Percentiles rank a stretch among this genome's conserved stretches.
These are phyloP conservation scores for Xanthoconium separans DNA, from an alignment of 1,284 basidiomycete genomes.

Conservation along the genomic window DNA sequence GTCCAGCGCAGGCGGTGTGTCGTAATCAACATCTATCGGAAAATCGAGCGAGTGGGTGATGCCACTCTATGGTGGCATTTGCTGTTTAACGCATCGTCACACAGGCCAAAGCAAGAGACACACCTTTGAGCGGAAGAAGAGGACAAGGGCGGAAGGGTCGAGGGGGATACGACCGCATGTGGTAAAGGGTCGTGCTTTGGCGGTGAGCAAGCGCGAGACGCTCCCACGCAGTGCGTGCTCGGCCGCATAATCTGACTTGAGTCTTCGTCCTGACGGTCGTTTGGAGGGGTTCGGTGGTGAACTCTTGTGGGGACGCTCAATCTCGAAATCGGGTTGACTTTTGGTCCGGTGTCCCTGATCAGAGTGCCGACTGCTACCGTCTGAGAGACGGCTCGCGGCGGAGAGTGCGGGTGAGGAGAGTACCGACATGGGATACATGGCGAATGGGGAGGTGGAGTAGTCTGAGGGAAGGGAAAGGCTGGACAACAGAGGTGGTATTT, in stretches of 20 bases:
- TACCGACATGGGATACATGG: slow-evolving; percentile 29
- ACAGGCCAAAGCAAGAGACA: slow-evolving; percentile 15
- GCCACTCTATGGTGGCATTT: slow-evolving; percentile 51
- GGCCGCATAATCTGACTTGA: slow-evolving; percentile 43
- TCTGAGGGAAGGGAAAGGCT: slow-evolving; percentile 11
- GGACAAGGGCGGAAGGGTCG: slow-evolving; percentile 61
- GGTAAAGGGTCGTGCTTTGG: slow-evolving; percentile 63
- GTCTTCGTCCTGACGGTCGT: slow-evolving; percentile 31
- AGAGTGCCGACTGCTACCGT: slow-evolving; percentile 34
- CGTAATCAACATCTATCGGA: slow-evolving; percentile 73
- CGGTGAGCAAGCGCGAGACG: slow-evolving; percentile 54
- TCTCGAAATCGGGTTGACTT: slow-evolving; percentile 51
- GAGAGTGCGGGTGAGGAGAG: slow-evolving; percentile 34
- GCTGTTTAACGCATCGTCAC: background rate
- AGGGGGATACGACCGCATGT: slow-evolving; percentile 69
- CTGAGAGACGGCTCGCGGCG: slow-evolving; percentile 34
- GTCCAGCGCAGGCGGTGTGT: slow-evolving; percentile 75
- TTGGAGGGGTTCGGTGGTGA: slow-evolving; percentile 27
- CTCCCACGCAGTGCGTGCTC: slow-evolving; percentile 56
- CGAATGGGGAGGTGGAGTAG: slow-evolving; percentile 5
- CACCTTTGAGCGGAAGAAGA: slow-evolving; percentile 80
- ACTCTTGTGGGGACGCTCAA: slow-evolving; percentile 51
- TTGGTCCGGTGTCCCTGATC: slow-evolving; percentile 35
- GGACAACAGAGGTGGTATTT: slow-evolving; percentile 26
- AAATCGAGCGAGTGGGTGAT: slow-evolving; percentile 79